phyloP scores from a whole-genome alignment of 2,329 filamentous ascomycete species.

The Periconia macrospinosa region DNA sequence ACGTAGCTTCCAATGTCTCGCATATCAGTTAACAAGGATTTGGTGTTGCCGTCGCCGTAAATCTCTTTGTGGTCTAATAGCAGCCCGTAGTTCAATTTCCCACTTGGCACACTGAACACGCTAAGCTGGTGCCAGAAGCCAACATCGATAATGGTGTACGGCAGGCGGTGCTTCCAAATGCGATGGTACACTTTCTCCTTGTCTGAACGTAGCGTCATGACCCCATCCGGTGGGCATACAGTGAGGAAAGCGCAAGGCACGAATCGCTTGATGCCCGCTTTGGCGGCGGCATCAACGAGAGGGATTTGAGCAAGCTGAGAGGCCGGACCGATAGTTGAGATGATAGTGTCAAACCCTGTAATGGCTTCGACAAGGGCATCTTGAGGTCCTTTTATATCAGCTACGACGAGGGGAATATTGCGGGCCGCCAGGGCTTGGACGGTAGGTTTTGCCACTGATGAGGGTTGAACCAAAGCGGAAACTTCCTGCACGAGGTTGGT shows the following conservation, averaged over 20 bases:
- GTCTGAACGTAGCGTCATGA: constrained; percentile 47
- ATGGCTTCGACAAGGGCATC: constrained; percentile 46
- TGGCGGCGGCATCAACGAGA: constrained; percentile 30
- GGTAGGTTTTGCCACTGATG: no score
- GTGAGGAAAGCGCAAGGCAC: constrained; percentile 38
- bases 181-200: constrained; percentile 57
- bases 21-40: constrained; percentile 51
- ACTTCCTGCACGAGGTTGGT: no score
- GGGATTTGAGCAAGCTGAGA: constrained; percentile 21
- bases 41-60: constrained; percentile 51
- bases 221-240: constrained; percentile 46
- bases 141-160: constrained; percentile 61
- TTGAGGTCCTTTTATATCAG: no score
- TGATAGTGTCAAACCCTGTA: constrained; percentile 24
- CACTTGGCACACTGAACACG: constrained; percentile 50
- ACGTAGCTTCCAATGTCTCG: constrained; percentile 58
- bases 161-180: constrained; percentile 50
- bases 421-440: no score
- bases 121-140: constrained; percentile 61
- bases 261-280: constrained; percentile 35
- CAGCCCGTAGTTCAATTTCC: constrained; percentile 49
- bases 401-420: no score
- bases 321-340: constrained; percentile 19
- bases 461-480: no score
- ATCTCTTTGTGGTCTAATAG: constrained; percentile 36